phyloP scores from a whole-genome alignment of 306 rosid genomes.

The Rubus idaeus region DNA sequence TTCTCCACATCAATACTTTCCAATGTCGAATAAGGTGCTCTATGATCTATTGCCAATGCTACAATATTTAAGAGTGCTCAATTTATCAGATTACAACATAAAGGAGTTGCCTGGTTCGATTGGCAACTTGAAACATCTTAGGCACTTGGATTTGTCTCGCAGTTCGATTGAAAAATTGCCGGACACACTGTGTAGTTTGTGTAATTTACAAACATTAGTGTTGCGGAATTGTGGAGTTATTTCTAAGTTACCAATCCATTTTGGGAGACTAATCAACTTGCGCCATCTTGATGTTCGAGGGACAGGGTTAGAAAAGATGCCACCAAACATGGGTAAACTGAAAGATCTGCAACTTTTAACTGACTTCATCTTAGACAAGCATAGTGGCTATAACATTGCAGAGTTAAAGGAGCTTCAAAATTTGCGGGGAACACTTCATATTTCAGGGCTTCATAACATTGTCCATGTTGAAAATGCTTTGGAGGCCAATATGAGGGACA shows the following conservation, averaged over 20 bases:
- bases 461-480: slow-evolving; percentile 14
- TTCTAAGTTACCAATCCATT: slow-evolving; percentile 8
- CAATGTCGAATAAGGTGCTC: neutral
- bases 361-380: slow-evolving; percentile 1
- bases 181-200: slow-evolving; percentile 3
- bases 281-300: slow-evolving; percentile 22
- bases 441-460: slow-evolving; percentile 18
- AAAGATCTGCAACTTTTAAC: slow-evolving; percentile 11
- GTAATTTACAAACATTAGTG: slow-evolving; percentile 24
- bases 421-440: slow-evolving; percentile 13
- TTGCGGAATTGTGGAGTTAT: slow-evolving; percentile 20
- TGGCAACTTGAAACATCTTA: slow-evolving; percentile 7
- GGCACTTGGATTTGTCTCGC: slow-evolving; percentile 13
- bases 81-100: neutral
- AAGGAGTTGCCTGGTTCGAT: slow-evolving; percentile 8
- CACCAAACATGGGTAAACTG: slow-evolving; percentile 19
- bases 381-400: slow-evolving; percentile 6
- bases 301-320: slow-evolving; percentile 17
- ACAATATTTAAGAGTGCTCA: slow-evolving; percentile 9
- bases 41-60: slow-evolving; percentile 1
- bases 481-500: slow-evolving; percentile 6
- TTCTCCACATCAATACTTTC: neutral
- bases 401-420: slow-evolving; percentile 18
- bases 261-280: slow-evolving; percentile 21
- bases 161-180: slow-evolving; percentile 17